phyloP scores from a whole-genome alignment of 2,329 filamentous ascomycete genomes.

The Pyricularia sp. region DNA sequence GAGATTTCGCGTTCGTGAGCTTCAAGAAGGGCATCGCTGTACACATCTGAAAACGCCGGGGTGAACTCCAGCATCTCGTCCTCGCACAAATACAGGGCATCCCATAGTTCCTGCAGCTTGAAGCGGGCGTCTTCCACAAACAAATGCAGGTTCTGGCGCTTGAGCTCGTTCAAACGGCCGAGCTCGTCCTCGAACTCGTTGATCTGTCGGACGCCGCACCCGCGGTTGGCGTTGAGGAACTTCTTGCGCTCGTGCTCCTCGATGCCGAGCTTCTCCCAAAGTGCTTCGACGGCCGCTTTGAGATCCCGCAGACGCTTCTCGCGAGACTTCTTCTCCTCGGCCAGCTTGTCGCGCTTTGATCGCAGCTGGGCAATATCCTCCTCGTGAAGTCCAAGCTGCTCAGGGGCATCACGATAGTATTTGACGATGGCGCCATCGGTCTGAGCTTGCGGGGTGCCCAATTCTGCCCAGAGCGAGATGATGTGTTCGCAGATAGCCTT shows the following conservation, averaged over 20 bases:
- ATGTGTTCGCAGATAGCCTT: slow-evolving; percentile 68
- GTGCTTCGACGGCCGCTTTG: slow-evolving; percentile 59
- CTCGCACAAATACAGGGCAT: slow-evolving; percentile 83
- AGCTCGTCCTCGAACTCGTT: slow-evolving; percentile 95
- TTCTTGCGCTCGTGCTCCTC: slow-evolving; percentile 71
- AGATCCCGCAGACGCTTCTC: slow-evolving; percentile 68
- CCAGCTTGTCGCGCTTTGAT: slow-evolving; percentile 64
- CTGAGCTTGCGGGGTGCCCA: slow-evolving; percentile 86
- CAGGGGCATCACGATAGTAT: slow-evolving; percentile 77
- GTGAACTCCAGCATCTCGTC: slow-evolving; percentile 99
- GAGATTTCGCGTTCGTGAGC: slow-evolving; percentile 87
- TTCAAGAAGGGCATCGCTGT: slow-evolving; percentile 87
- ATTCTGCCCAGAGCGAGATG: slow-evolving; percentile 88
- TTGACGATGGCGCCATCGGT: slow-evolving; percentile 81
- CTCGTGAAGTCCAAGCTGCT: slow-evolving; percentile 85
- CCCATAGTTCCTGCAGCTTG: slow-evolving; percentile 90
- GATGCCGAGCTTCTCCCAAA: slow-evolving; percentile 81
- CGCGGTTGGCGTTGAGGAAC: slow-evolving; percentile 78
- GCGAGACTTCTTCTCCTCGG: slow-evolving; percentile 77
- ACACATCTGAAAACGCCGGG: slow-evolving; percentile 92
- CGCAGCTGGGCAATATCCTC: slow-evolving; percentile 67
- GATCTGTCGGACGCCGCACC: slow-evolving; percentile 80
- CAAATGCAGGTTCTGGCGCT: slow-evolving; percentile 85
- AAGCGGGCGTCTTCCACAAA: slow-evolving; percentile 91
- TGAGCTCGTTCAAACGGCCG: slow-evolving; percentile 73